Base-by-base conservation (phyloP, 2,329 filamentous ascomycete genomes). In the Thielaviopsis cerberus region DNA sequence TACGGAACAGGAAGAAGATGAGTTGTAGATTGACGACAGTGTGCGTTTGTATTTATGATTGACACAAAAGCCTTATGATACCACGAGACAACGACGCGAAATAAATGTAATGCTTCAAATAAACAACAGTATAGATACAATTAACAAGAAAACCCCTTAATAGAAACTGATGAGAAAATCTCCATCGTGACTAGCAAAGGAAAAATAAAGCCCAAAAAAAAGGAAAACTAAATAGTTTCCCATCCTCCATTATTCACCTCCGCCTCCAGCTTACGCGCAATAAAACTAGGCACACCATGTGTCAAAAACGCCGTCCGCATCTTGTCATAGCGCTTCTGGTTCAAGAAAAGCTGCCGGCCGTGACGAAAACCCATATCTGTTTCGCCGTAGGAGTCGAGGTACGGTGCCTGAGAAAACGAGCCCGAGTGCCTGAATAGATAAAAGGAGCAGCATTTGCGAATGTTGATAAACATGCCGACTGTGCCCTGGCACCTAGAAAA, bases 171-270 rank as follows among this genome's bases (percentile, higher is more conserved):
- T 20, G 23, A 50, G 3, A 15, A 2, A 24, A n/a, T n/a, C n/a
- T n/a, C n/a, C n/a, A n/a, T n/a, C n/a, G n/a, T n/a, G n/a, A n/a
- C n/a, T n/a, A n/a, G n/a, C 20, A 17, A 26, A 52, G 20, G 24
- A 52, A 4, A 27, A 5, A 52, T 4, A 17, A 52, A 26, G n/a
- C n/a, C n/a, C n/a, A n/a, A 11, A 20, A 25, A 26, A 51, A 15
- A 27, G 17, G 5, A 17, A 23, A 13, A 15, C 50, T 22, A 79
- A 56, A 82, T 76, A n/a, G 82, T 96, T 73, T 98, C 92, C 92
- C 92, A 98, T 0, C 92, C 92, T 0, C 92, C 92, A 65, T 88
- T 96, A 67, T 98, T 98, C 51, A 96, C 88, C 69, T 98, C 92
- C 15, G 88, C 85, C 73, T 98, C 92, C 63, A 98, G 71, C 70